A percentile compares a stretch with the other conserved stretches of the same genome.
Conservation (phyloP, 2,329 filamentous ascomycete species). For the Dryadomyces quercivorus region DNA sequence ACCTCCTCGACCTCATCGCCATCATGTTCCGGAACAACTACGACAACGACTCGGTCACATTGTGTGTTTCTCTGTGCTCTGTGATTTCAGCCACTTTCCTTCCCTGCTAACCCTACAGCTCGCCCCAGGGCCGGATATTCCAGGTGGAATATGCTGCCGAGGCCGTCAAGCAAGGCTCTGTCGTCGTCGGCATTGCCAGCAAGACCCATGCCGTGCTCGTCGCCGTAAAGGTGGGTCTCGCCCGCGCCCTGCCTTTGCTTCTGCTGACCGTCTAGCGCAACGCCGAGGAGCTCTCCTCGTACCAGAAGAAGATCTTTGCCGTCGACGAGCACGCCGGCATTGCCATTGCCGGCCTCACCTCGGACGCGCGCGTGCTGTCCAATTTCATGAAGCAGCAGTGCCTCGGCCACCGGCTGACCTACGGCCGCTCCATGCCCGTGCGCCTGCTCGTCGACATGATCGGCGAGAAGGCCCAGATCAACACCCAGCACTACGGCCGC, state of each 20-base stretch:
- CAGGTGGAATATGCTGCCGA: slow-evolving; percentile 99
- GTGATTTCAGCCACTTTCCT: slow-evolving; percentile 4
- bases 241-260: not conserved
- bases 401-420: slow-evolving; percentile 87
- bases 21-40: slow-evolving; percentile 99
- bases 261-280: slow-evolving; percentile 56
- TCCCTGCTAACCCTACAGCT: slow-evolving; percentile 43
- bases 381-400: slow-evolving; percentile 99
- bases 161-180: slow-evolving; percentile 97
- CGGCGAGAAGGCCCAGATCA: slow-evolving; percentile 90
- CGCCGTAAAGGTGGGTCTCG: slow-evolving; percentile 72
- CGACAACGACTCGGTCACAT: slow-evolving; percentile 99
- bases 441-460: slow-evolving; percentile 84
- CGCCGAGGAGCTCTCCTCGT: slow-evolving; percentile 97
- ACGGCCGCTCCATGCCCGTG: slow-evolving; percentile 85
- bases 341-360: slow-evolving; percentile 91
- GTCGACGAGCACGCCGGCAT: slow-evolving; percentile 94
- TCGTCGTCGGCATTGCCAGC: slow-evolving; percentile 92
- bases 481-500: slow-evolving; percentile 96
- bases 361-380: slow-evolving; percentile 94
- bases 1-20: slow-evolving; percentile 14
- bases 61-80: slow-evolving; percentile 46
- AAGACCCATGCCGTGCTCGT: slow-evolving; percentile 96
- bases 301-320: slow-evolving; percentile 98
- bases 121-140: slow-evolving; percentile 97